These are phyloP conservation scores for Giardia duodenalis DNA, from an alignment of 208 protist species.

Conservation along the genomic window DNA sequence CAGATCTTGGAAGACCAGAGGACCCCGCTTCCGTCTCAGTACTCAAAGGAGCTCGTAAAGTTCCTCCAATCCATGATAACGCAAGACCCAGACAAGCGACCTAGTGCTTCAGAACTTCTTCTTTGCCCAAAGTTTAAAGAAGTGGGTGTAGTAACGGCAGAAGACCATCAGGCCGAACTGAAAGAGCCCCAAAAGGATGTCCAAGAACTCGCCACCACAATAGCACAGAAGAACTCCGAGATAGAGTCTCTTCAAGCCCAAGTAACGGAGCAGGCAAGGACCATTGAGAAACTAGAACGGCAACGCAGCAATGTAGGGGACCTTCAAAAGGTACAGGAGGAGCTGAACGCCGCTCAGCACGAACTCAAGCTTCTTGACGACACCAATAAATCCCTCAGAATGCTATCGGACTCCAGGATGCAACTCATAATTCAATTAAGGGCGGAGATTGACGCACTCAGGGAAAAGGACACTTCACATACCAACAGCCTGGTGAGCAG, in stretches of 20 bases:
- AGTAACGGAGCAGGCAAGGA: background rate
- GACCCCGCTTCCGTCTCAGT: slow-evolving; percentile 57
- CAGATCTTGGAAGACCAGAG: slow-evolving; percentile 64
- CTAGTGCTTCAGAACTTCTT: slow-evolving; percentile 48
- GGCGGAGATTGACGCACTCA: too few species aligned
- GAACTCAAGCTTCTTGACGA: background rate
- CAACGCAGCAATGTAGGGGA: background rate
- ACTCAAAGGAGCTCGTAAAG: slow-evolving; percentile 50
- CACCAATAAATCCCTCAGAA: too few species aligned
- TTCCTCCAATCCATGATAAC: slow-evolving; percentile 45
- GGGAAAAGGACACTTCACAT: too few species aligned
- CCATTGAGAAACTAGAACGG: background rate
- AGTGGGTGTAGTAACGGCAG: background rate
- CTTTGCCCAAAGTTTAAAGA: background rate
- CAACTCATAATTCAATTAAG: background rate
- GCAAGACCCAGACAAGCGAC: slow-evolving; percentile 44
- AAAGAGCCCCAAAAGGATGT: background rate
- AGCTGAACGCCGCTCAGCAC: background rate
- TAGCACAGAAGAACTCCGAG: background rate
- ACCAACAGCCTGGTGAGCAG: background rate
- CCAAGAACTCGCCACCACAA: background rate
- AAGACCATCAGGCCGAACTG: background rate
- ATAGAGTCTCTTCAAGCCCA: background rate
- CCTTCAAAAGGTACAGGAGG: background rate
- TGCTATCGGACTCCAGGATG: background rate